phyloP scores from a whole-genome alignment of 1,139 yeast species.

The Meyerozyma sp. region DNA sequence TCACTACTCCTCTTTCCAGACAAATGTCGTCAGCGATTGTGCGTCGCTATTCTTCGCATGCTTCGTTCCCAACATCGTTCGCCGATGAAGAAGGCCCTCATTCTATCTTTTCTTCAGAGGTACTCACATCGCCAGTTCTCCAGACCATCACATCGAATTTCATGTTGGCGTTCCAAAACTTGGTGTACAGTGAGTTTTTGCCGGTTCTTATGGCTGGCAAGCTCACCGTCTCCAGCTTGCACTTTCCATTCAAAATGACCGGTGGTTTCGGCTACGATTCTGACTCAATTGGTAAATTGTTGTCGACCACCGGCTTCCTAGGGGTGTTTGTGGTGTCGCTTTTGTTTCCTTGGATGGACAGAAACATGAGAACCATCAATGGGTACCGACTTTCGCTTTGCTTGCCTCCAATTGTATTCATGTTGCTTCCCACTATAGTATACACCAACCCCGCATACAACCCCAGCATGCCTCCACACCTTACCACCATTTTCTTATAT shows the following conservation, averaged over 20 bases:
- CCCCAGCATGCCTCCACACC: conserved; percentile 11
- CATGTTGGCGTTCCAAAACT: conserved; percentile 43
- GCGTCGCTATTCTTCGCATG: conserved; percentile 33
- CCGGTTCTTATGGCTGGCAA: conserved; percentile 57
- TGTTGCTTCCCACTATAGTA: conserved; percentile 45
- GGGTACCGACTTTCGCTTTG: conserved; percentile 37
- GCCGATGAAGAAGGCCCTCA: neutral
- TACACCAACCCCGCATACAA: conserved; percentile 23
- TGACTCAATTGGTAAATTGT: conserved; percentile 46
- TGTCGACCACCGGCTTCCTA: conserved; percentile 52
- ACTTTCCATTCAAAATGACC: conserved; percentile 25
- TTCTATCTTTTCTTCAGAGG: conserved; percentile 5
- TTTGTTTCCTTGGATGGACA: conserved; percentile 52
- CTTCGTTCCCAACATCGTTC: neutral
- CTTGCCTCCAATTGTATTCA: conserved; percentile 44
- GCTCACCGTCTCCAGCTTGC: conserved; percentile 24
- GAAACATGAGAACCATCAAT: conserved; percentile 39
- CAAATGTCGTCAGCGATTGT: conserved; percentile 35
- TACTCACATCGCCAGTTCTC: conserved; percentile 33
- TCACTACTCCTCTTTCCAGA: conserved; percentile 20
- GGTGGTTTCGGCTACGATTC: conserved; percentile 29
- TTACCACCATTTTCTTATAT: conserved; percentile 8
- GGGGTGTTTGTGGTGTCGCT: conserved; percentile 50
- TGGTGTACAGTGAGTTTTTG: conserved; percentile 53
- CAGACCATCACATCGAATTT: conserved; percentile 38